Percentiles rank a stretch among this genome's conserved stretches.
Conservation (phyloP, 805 yeast species). For the Starmera pachycereana region DNA sequence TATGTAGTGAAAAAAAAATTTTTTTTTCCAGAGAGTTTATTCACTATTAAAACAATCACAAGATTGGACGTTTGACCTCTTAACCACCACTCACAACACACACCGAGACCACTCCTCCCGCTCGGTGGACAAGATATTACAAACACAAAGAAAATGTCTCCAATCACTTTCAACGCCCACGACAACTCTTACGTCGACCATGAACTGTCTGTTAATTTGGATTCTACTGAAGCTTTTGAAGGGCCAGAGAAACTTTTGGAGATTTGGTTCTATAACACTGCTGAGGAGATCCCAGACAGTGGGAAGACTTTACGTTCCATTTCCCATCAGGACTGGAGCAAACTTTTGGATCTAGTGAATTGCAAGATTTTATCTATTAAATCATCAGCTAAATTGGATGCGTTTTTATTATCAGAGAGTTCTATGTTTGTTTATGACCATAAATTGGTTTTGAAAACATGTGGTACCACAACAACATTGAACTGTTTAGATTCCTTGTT, state of each 20-base stretch:
- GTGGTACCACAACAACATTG: constrained; percentile 92
- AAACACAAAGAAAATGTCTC: constrained; percentile 14
- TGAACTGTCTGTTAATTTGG: constrained; percentile 66
- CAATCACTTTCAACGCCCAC: constrained; percentile 23
- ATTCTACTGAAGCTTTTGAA: constrained; percentile 88
- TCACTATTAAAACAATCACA: too few relatives aligned
- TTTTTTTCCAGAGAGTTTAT: not conserved
- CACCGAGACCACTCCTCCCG: constrained; percentile 3
- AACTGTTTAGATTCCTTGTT: constrained; percentile 62
- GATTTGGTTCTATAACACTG: constrained; percentile 68
- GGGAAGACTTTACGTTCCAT: constrained; percentile 50
- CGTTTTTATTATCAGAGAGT: constrained; percentile 81
- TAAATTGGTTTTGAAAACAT: constrained; percentile 80
- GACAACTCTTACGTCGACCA: constrained; percentile 59
- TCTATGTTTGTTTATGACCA: constrained; percentile 84
- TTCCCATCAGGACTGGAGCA: constrained; percentile 58
- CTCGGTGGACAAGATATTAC: constrained; percentile 1
- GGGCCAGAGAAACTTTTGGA: constrained; percentile 95
- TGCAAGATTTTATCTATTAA: constrained; percentile 84
- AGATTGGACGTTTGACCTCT: too few relatives aligned
- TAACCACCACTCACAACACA: too few relatives aligned
- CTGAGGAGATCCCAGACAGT: constrained; percentile 22
- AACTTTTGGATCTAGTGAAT: constrained; percentile 67
- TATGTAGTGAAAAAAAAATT: not conserved
- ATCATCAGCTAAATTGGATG: constrained; percentile 56